Base-by-base conservation (phyloP, 495 filamentous ascomycete species). In the Neurospora sp. region DNA sequence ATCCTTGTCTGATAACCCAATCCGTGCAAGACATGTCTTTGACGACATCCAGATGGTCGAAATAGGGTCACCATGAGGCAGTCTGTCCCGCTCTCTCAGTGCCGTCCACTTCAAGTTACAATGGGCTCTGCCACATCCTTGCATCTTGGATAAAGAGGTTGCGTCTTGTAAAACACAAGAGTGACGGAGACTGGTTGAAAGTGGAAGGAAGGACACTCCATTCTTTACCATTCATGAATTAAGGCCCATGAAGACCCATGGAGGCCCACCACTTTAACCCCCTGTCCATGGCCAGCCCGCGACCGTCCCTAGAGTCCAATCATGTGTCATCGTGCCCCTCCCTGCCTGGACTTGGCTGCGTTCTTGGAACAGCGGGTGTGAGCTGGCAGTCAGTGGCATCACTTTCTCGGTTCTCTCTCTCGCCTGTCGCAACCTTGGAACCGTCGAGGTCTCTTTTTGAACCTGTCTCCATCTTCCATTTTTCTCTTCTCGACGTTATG, bases 351-450 rank as follows among this genome's bases (percentile, higher is more conserved):
- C 79, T 72, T 12, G 69, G 71, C 71, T 74, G 72, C 75, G 65
- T 70, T 76, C 76, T 78, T 79, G 77, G 77, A 80, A 79, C 77
- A 75, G 77, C 70, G 77, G 70, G 75, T 74, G 79, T 80, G 79
- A 75, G 78, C 77, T 79, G 78, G 78, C 78, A 78, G 75, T 72
- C 65, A 22, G 61, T 70, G 70, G 72, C 44, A 20, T 72, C 71
- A 69, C 72, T 71, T 59, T 12, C 48, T 27, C n/a, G n/a, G n/a
- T 12, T 27, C 48, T 74, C 74, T 74, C 74, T 77, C 72, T 74
- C 68, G 68, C 73, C 69, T 69, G 72, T 71, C 40, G 74, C 74
- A 74, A 69, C 74, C 70, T 71, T 69, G 72, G 53, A 31, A 27
- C 22, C 12, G 59, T 72, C 74, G 18, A 70, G 31, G 41, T 18